Evolutionary conservation across 306 rosid genomes (phyloP).

Genomic region (Macrotyloma uniflorum): DNA sequence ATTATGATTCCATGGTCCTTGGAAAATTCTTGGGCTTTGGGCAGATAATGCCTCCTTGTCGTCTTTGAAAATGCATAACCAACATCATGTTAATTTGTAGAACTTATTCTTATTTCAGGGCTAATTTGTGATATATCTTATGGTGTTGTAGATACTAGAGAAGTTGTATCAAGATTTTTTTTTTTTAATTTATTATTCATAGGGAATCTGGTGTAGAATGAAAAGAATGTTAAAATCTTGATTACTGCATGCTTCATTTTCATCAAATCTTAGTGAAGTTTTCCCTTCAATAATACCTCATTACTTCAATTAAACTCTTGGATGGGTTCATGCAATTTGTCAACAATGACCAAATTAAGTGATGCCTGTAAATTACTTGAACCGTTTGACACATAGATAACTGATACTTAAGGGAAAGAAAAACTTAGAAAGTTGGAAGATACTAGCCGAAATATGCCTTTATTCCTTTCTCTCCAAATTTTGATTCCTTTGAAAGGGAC

Average conservation of each 20-base stretch:
- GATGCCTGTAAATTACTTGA: background rate
- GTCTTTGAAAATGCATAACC: background rate
- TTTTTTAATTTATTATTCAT: constrained; percentile 10
- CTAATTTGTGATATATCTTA: background rate
- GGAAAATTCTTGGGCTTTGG: background rate
- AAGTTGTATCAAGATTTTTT: background rate
- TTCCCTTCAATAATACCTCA: background rate
- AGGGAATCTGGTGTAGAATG: background rate
- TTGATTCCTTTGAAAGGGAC: background rate
- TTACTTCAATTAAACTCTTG: background rate
- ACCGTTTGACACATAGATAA: background rate
- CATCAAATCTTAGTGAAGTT: background rate
- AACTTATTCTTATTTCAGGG: background rate
- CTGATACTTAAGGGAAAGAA: background rate
- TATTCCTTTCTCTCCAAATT: background rate
- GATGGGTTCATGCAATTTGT: background rate
- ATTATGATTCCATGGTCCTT: background rate
- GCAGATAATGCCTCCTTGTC: background rate
- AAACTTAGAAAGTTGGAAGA: background rate
- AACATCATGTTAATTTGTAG: background rate
- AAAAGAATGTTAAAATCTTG: background rate
- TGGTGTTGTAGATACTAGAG: background rate
- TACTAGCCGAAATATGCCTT: background rate
- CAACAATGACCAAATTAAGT: constrained; percentile 3
- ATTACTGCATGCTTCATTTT: constrained; percentile 5